These are phyloP conservation scores for Trametes cinnabarina DNA, from an alignment of 768 basidiomycete species.

Conservation along the genomic window DNA sequence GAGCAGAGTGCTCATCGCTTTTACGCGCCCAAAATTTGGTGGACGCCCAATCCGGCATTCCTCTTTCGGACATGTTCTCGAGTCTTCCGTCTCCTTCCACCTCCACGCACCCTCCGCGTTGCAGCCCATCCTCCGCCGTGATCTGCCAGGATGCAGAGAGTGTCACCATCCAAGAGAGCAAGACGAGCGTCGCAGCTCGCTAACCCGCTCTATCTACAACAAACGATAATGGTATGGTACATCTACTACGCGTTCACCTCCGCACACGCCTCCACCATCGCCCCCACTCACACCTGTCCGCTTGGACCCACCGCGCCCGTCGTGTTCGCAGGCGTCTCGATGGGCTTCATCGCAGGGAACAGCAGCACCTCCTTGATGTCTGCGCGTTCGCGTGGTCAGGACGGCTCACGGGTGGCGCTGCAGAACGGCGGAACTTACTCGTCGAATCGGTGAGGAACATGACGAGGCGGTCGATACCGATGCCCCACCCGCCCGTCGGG, in stretches of 20 bases:
- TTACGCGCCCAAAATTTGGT: constrained; percentile 35
- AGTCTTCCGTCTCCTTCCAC: constrained; percentile 18
- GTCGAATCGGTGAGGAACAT: constrained; percentile 99
- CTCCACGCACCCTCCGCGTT: constrained; percentile 1
- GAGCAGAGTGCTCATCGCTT: constrained; percentile 15
- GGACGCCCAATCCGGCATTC: constrained; percentile 14
- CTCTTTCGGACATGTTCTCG: constrained; percentile 19
- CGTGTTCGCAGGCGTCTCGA: constrained; percentile 45
- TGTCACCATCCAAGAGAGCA: too few species aligned
- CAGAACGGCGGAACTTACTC: constrained; percentile 48
- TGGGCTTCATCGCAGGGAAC: constrained; percentile 97
- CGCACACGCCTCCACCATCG: too few species aligned
- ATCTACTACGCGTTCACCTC: too few species aligned
- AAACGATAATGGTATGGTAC: too few species aligned
- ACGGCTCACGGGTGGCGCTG: background rate
- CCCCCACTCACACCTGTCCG: constrained; percentile 24
- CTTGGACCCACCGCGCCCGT: constrained; percentile 32
- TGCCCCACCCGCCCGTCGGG: constrained; percentile 96
- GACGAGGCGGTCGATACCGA: constrained; percentile 93
- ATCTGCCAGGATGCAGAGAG: too few species aligned
- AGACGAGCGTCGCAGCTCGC: too few species aligned
- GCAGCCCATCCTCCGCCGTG: background rate
- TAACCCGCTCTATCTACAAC: too few species aligned
- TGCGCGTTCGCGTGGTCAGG: constrained; percentile 27
- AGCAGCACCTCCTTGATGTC: constrained; percentile 96